These are phyloP conservation scores for Porogramme epimiltina DNA, from an alignment of 1,284 basidiomycete genomes.

Conservation along the genomic window DNA sequence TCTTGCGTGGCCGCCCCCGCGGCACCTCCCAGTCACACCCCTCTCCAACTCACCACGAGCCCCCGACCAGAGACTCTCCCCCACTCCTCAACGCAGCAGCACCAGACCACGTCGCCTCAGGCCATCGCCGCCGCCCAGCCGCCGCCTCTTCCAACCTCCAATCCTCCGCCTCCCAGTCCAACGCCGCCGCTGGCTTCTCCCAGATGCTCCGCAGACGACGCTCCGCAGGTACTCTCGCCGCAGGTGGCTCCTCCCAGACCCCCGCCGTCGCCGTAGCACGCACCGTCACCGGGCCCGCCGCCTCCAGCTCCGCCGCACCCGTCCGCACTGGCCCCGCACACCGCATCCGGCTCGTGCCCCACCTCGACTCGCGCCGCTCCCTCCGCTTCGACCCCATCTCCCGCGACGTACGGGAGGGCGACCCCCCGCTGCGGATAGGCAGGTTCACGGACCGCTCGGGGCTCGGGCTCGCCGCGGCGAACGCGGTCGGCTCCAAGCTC, in stretches of 20 bases:
- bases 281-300: constrained; percentile 23
- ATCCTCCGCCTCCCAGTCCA: constrained; percentile 31
- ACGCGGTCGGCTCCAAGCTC: constrained; percentile 78
- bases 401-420: constrained; percentile 76
- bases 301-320: constrained; percentile 10
- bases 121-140: constrained; percentile 33
- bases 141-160: constrained; percentile 31
- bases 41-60: constrained; percentile 31
- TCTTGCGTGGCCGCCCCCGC: constrained; percentile 40
- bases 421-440: constrained; percentile 81
- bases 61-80: constrained; percentile 30
- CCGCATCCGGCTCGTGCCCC: constrained; percentile 88
- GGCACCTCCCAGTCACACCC: constrained; percentile 42
- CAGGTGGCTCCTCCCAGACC: constrained; percentile 26
- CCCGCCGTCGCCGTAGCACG: constrained; percentile 31
- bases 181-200: constrained; percentile 31
- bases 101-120: constrained; percentile 21
- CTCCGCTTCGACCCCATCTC: constrained; percentile 93
- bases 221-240: constrained; percentile 37
- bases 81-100: constrained; percentile 25
- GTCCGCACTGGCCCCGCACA: constrained; percentile 32
- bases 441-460: constrained; percentile 89
- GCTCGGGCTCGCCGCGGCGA: constrained; percentile 64
- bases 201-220: constrained; percentile 40
- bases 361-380: constrained; percentile 88